phyloP scores from a whole-genome alignment of 2,329 filamentous ascomycete genomes.

The Bisporella sp. region DNA sequence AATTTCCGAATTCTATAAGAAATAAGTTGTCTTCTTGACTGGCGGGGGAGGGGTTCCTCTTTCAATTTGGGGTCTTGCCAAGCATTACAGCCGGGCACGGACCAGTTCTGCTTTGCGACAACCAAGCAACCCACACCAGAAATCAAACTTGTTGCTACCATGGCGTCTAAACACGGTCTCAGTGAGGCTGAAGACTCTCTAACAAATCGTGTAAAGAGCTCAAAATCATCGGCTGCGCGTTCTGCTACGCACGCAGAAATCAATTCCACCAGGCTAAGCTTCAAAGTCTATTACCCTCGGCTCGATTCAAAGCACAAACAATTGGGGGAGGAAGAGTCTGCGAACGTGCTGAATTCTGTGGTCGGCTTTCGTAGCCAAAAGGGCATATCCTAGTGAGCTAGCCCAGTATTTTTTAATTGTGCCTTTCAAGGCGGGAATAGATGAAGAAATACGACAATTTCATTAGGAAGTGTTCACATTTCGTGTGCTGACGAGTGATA shows the following conservation, averaged over 20 bases:
- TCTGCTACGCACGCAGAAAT: slow-evolving; percentile 16
- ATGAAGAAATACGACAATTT: slow-evolving; percentile 39
- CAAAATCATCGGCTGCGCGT: slow-evolving; percentile 6
- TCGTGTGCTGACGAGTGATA: slow-evolving; percentile 13
- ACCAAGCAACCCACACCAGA: too few species aligned
- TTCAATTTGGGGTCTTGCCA: too few species aligned
- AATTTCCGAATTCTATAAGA: too few species aligned
- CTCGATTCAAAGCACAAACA: slow-evolving; percentile 3
- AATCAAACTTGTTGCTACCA: too few species aligned
- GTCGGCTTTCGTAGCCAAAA: slow-evolving; percentile 19
- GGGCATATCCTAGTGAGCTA: slow-evolving; percentile 19
- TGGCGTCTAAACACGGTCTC: slow-evolving; percentile 22
- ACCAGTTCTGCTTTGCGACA: too few species aligned
- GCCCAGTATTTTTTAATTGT: slow-evolving; percentile 24
- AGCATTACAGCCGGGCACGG: too few species aligned
- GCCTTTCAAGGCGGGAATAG: slow-evolving; percentile 28
- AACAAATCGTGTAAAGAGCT: slow-evolving; percentile 19
- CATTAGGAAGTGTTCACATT: slow-evolving; percentile 30
- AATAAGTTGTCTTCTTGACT: too few species aligned
- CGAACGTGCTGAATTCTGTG: slow-evolving; percentile 1
- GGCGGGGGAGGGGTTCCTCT: too few species aligned
- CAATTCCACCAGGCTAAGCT: slow-evolving; percentile 10
- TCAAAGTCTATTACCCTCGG: slow-evolving; percentile 9
- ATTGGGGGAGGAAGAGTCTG: slow-evolving; percentile 10
- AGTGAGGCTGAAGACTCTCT: slow-evolving; percentile 5